Conservation (phyloP, 1,284 basidiomycete species). For the Irpex sp. region DNA sequence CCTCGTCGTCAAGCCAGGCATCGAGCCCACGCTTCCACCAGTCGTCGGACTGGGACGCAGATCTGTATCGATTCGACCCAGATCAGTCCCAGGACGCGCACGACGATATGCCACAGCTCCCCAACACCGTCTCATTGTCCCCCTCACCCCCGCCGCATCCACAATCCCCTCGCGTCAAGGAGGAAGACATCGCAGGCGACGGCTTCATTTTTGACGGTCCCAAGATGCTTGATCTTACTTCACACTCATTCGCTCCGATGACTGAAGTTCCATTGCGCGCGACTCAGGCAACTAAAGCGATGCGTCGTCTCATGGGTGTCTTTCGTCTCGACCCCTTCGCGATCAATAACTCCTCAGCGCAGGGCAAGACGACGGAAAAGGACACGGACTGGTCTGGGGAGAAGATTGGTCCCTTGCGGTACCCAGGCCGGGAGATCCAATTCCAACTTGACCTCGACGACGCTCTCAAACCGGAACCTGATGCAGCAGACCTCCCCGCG, state of each 20-base stretch:
- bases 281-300: slow-evolving; percentile 59
- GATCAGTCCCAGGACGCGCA: not conserved
- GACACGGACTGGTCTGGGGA: slow-evolving; percentile 21
- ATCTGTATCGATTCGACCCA: slow-evolving; percentile 10
- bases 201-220: slow-evolving; percentile 11
- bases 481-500: not conserved
- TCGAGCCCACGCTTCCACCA: not conserved
- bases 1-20: slow-evolving; percentile 4
- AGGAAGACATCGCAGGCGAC: slow-evolving; percentile 9
- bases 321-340: slow-evolving; percentile 75
- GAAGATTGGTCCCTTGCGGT: slow-evolving; percentile 25
- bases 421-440: slow-evolving; percentile 22
- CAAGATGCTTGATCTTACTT: not conserved
- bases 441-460: slow-evolving; percentile 22
- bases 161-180: slow-evolving; percentile 7
- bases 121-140: not conserved
- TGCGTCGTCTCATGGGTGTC: slow-evolving; percentile 71
- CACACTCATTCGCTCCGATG: slow-evolving; percentile 23
- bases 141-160: not conserved
- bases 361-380: slow-evolving; percentile 14
- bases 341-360: slow-evolving; percentile 46
- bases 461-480: slow-evolving; percentile 6
- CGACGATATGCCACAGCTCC: not conserved
- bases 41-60: slow-evolving; percentile 7
- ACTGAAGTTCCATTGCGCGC: slow-evolving; percentile 71